phyloP scores from a whole-genome alignment of 352 stramenopile species.

The Phytopythium boreale region DNA sequence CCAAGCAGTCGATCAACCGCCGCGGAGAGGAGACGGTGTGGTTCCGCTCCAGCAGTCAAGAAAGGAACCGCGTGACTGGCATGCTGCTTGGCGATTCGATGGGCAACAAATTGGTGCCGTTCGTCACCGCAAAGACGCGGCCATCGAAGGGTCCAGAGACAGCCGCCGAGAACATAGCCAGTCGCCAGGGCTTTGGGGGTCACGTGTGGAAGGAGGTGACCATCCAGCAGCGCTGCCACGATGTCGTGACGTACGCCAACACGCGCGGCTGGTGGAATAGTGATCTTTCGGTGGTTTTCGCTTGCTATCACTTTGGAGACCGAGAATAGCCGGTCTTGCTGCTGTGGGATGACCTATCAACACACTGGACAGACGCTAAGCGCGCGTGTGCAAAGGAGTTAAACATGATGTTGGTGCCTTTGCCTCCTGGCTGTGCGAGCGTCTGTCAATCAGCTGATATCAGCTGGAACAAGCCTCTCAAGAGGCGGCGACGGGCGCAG shows the following conservation, averaged over 20 bases:
- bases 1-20: constrained; percentile 9
- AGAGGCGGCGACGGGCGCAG: neutral
- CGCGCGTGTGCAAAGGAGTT: constrained; percentile 6
- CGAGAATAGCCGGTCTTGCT: constrained; percentile 10
- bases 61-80: constrained; percentile 15
- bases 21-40: constrained; percentile 19
- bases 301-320: constrained; percentile 14
- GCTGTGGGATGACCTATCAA: constrained; percentile 20
- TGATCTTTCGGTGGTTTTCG: constrained; percentile 8
- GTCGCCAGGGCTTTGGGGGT: constrained; percentile 8
- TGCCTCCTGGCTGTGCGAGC: constrained; percentile 15
- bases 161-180: neutral
- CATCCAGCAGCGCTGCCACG: neutral
- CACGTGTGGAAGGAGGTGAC: neutral
- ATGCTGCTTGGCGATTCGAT: constrained; percentile 21
- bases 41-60: constrained; percentile 10
- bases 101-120: constrained; percentile 12
- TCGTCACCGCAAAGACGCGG: constrained; percentile 1
- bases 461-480: constrained; percentile 19
- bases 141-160: neutral
- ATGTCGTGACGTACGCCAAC: constrained; percentile 14
- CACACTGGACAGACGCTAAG: constrained; percentile 23
- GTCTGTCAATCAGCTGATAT: constrained; percentile 20
- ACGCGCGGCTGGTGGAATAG: constrained; percentile 14
- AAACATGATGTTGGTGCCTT: constrained; percentile 12